Conservation (phyloP, 2,329 filamentous ascomycete genomes). For the Microdochium bolleyi region DNA sequence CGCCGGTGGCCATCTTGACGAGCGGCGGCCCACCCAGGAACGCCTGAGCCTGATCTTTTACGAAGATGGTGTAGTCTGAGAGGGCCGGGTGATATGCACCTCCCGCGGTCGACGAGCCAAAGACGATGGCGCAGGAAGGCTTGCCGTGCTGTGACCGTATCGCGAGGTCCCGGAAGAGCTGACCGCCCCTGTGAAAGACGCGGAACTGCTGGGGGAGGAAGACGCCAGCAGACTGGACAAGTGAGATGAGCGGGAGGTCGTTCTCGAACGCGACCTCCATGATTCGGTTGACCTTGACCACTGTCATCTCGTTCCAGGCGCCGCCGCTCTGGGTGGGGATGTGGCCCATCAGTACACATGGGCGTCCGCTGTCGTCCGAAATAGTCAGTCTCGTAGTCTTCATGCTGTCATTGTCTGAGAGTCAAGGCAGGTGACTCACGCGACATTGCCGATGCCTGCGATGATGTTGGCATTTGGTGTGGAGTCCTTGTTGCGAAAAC, state of each 20-base stretch:
- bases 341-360: slow-evolving; percentile 28
- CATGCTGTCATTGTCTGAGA: background rate
- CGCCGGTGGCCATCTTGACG: slow-evolving; percentile 37
- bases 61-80: slow-evolving; percentile 29
- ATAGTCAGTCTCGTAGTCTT: slow-evolving; percentile 15
- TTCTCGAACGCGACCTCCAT: slow-evolving; percentile 29
- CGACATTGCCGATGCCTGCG: slow-evolving; percentile 26
- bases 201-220: slow-evolving; percentile 34
- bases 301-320: slow-evolving; percentile 33
- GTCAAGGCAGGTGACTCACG: slow-evolving; percentile 6
- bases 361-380: slow-evolving; percentile 2
- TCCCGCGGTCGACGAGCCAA: slow-evolving; percentile 33
- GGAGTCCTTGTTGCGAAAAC: slow-evolving; percentile 22
- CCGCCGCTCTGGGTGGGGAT: slow-evolving; percentile 32
- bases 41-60: slow-evolving; percentile 29
- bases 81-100: slow-evolving; percentile 30
- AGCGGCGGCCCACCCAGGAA: slow-evolving; percentile 34
- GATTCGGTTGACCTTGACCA: slow-evolving; percentile 26
- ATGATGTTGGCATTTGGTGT: slow-evolving; percentile 26
- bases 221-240: slow-evolving; percentile 32
- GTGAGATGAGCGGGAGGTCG: slow-evolving; percentile 26
- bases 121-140: slow-evolving; percentile 32
- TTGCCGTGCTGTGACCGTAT: slow-evolving; percentile 25
- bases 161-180: slow-evolving; percentile 31
- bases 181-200: slow-evolving; percentile 33